Conservation (phyloP, 1,284 basidiomycete species). For the Ganoderma meredithae region DNA sequence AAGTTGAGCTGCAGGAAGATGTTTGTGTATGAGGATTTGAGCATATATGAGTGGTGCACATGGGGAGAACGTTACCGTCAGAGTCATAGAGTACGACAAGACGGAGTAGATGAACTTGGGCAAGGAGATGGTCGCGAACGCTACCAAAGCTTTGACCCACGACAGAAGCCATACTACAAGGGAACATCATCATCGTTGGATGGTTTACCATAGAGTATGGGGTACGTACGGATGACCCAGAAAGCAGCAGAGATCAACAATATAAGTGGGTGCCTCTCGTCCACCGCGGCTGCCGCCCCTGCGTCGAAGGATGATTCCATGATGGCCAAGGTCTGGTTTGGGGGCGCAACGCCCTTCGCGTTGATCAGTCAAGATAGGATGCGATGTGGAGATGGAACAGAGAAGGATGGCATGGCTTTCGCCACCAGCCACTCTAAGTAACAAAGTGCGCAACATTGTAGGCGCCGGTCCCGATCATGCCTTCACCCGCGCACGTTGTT, state of each 20-base stretch:
- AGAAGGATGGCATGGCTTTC: background rate
- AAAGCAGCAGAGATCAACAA: constrained; percentile 84
- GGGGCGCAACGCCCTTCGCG: background rate
- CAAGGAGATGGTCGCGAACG: constrained; percentile 82
- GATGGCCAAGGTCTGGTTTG: background rate
- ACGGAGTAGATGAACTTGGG: constrained; percentile 80
- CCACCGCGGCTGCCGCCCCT: background rate
- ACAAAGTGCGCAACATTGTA: background rate
- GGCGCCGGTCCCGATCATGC: constrained; percentile 18
- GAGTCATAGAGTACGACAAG: constrained; percentile 88
- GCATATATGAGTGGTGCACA: background rate
- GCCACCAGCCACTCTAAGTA: background rate
- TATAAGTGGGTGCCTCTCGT: constrained; percentile 67
- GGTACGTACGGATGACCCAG: constrained; percentile 76
- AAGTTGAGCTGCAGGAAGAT: constrained; percentile 74
- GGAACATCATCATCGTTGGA: background rate
- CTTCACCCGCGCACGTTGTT: constrained; percentile 10
- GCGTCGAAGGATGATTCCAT: constrained; percentile 31
- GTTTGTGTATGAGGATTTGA: background rate
- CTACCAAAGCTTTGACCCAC: constrained; percentile 73
- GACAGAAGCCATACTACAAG: constrained; percentile 80
- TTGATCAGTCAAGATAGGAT: background rate
- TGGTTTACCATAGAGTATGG: constrained; percentile 1
- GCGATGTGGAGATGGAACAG: background rate
- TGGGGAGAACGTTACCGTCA: constrained; percentile 61